Evolutionary conservation across 1,284 basidiomycete species (phyloP).

Genomic region (Ustilago xerochloae): DNA sequence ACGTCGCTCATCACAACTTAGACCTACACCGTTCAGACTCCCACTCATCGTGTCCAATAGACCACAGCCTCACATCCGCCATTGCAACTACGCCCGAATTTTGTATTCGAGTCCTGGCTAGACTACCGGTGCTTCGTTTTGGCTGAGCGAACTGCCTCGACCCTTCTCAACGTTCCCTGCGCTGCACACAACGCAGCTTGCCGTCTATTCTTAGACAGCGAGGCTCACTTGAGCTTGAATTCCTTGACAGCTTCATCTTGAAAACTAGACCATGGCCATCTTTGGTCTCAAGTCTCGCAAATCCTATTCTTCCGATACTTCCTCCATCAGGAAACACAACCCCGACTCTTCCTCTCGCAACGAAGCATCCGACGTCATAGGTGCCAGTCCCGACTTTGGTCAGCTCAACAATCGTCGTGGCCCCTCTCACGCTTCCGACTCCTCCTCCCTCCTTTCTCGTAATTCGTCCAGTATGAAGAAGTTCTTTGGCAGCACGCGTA

Average conservation of each 20-base stretch:
- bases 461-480: constrained; percentile 49
- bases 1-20: not conserved
- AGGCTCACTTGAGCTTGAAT: not conserved
- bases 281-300: constrained; percentile 44
- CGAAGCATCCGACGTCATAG: constrained; percentile 45
- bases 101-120: not conserved
- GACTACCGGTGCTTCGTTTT: not conserved
- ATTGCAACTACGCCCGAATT: not conserved
- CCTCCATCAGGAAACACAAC: constrained; percentile 21
- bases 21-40: too few species aligned
- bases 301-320: constrained; percentile 28
- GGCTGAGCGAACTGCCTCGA: not conserved
- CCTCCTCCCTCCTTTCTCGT: constrained; percentile 35
- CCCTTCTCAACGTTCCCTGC: not conserved
- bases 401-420: constrained; percentile 18
- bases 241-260: not conserved
- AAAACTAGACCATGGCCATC: constrained; percentile 29
- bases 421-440: constrained; percentile 30
- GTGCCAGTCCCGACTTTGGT: constrained; percentile 40
- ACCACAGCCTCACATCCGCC: too few species aligned
- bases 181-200: too few species aligned
- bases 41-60: too few species aligned
- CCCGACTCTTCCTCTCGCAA: constrained; percentile 1
- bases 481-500: constrained; percentile 49
- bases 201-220: too few species aligned